Conservation (phyloP, 2,329 filamentous ascomycete species). For the Acrocalymma vagum region DNA sequence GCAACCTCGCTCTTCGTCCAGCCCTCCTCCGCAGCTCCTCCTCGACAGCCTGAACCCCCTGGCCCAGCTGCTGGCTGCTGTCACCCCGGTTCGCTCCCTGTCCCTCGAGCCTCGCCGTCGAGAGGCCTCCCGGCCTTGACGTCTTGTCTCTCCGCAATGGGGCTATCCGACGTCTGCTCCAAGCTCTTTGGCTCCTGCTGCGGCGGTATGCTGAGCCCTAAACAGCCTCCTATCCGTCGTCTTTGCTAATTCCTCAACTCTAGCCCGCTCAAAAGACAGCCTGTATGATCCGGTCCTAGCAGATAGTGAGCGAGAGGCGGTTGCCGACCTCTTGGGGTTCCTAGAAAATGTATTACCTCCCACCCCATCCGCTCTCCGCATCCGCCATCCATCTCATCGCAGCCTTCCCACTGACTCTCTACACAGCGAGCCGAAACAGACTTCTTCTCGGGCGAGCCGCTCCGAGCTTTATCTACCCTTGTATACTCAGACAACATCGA, state of each 20-base stretch:
- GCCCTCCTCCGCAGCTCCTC: slow-evolving; percentile 10
- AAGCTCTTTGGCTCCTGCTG: slow-evolving; percentile 48
- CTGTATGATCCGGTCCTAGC: slow-evolving; percentile 73
- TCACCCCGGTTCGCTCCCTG: slow-evolving; percentile 17
- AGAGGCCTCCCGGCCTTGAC: slow-evolving; percentile 33
- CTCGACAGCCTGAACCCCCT: slow-evolving; percentile 17
- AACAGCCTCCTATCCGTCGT: slow-evolving; percentile 3
- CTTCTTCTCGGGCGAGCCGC: slow-evolving; percentile 96
- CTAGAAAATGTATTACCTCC: slow-evolving; percentile 82
- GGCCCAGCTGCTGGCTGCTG: slow-evolving; percentile 19
- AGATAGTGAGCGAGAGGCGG: slow-evolving; percentile 95
- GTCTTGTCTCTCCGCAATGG: slow-evolving; percentile 43
- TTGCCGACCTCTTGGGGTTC: slow-evolving; percentile 93
- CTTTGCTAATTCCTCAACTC: slow-evolving; percentile 25
- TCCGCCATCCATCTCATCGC: slow-evolving; percentile 25
- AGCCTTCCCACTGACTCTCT: slow-evolving; percentile 37
- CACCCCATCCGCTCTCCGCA: slow-evolving; percentile 9
- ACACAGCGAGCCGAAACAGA: slow-evolving; percentile 94
- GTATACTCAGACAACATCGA: slow-evolving; percentile 99
- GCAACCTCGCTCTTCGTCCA: slow-evolving; percentile 6
- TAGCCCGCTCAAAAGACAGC: slow-evolving; percentile 57
- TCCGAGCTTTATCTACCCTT: slow-evolving; percentile 91
- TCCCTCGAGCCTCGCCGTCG: slow-evolving; percentile 18
- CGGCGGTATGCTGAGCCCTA: slow-evolving; percentile 39
- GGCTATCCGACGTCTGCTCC: slow-evolving; percentile 45